These are phyloP conservation scores for Leptomonas seymouri DNA, from an alignment of 208 protist species.

Conservation along the genomic window DNA sequence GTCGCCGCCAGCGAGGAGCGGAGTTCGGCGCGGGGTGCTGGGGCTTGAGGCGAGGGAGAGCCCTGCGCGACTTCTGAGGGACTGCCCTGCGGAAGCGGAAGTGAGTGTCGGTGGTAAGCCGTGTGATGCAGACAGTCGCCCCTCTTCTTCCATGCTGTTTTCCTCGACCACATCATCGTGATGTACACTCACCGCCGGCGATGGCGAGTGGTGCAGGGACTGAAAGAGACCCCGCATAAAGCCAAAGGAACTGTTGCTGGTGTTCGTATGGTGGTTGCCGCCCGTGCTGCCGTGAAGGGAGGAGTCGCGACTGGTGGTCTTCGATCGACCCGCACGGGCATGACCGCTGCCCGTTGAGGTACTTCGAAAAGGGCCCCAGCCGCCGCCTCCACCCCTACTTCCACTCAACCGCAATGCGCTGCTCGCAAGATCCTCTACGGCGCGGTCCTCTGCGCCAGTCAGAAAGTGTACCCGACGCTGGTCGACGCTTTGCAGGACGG, in stretches of 20 bases:
- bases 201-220: slow-evolving; percentile 3
- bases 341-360: slow-evolving; percentile 3
- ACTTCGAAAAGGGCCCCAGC: slow-evolving; percentile 14
- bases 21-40: slow-evolving; percentile 1
- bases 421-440: background rate
- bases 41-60: slow-evolving; percentile 7
- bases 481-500: slow-evolving; percentile 46
- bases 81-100: background rate
- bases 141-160: background rate
- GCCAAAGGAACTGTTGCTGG: slow-evolving; percentile 20
- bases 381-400: background rate
- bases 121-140: background rate
- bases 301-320: slow-evolving; percentile 15
- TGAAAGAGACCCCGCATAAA: slow-evolving; percentile 32
- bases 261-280: background rate
- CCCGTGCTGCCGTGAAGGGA: slow-evolving; percentile 16
- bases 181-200: background rate
- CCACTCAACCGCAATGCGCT: slow-evolving; percentile 1
- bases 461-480: slow-evolving; percentile 28
- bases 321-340: background rate
- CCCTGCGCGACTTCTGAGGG: background rate
- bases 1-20: background rate
- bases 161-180: slow-evolving; percentile 7
- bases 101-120: background rate
- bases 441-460: slow-evolving; percentile 21